These are phyloP conservation scores for Solanum dulcamara DNA, from an alignment of 257 asterid genomes.

Conservation along the genomic window DNA sequence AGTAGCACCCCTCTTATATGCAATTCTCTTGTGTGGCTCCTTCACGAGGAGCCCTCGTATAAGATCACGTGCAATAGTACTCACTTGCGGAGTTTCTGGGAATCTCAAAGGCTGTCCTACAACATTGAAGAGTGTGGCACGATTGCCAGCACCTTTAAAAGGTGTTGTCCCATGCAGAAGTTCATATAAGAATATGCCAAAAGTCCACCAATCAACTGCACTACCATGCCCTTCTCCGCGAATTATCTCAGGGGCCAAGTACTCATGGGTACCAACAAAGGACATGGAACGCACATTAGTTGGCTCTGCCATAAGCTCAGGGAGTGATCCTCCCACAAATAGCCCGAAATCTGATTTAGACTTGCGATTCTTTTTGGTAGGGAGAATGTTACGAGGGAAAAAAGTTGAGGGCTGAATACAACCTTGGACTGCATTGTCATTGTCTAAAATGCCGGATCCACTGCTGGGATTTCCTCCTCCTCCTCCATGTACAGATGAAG, in stretches of 20 bases:
- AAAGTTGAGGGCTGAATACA: conserved; percentile 24
- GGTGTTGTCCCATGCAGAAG: conserved; percentile 37
- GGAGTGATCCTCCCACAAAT: conserved; percentile 27
- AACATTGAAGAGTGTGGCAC: conserved; percentile 24
- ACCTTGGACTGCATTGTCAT: conserved; percentile 16
- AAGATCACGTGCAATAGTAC: conserved; percentile 19
- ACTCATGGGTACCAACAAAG: conserved; percentile 34
- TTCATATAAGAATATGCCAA: conserved; percentile 32
- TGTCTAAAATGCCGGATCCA: conserved; percentile 16
- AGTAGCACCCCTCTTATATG: conserved; percentile 33
- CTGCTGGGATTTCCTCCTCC: conserved; percentile 15
- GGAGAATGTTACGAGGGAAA: conserved; percentile 23
- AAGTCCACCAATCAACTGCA: conserved; percentile 45
- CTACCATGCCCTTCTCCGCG: conserved; percentile 38
- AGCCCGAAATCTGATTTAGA: conserved; percentile 34
- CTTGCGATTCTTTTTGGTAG: conserved; percentile 24
- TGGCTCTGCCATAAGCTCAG: conserved; percentile 38
- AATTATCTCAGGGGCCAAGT: conserved; percentile 34
- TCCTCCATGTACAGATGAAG: conserved; percentile 48
- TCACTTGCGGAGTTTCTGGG: conserved; percentile 26
- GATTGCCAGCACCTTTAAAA: conserved; percentile 30
- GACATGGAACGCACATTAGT: conserved; percentile 37
- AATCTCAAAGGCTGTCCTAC: conserved; percentile 31
- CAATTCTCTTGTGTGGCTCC: conserved; percentile 32
- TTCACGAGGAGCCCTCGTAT: conserved; percentile 28